phyloP scores from a whole-genome alignment of 495 filamentous ascomycete genomes.

The Podospora conica region DNA sequence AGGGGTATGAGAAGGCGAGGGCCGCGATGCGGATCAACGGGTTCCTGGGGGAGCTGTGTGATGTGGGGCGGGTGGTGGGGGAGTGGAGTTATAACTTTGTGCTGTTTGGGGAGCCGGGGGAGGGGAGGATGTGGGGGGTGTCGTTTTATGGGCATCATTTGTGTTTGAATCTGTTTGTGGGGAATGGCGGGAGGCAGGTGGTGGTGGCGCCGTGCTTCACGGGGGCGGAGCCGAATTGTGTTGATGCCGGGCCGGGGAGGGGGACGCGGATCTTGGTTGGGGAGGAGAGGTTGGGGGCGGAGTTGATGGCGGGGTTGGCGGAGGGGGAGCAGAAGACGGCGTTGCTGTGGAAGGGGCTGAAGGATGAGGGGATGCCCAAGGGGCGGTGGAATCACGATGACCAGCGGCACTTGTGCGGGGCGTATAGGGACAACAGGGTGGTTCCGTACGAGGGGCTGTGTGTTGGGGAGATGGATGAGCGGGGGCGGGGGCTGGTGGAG shows the following conservation, averaged over 20 bases:
- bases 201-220: constrained; percentile 66
- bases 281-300: constrained; percentile 57
- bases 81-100: constrained; percentile 69
- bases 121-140: constrained; percentile 58
- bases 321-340: constrained; percentile 44
- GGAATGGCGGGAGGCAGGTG: constrained; percentile 45
- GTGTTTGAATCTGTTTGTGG: constrained; percentile 61
- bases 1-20: constrained; percentile 65
- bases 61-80: constrained; percentile 58
- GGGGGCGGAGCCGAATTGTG: constrained; percentile 68
- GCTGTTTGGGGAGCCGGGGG: constrained; percentile 53
- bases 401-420: constrained; percentile 67
- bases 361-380: constrained; percentile 55
- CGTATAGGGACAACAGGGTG: constrained; percentile 67
- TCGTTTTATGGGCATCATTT: constrained; percentile 74
- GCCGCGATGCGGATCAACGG: constrained; percentile 70
- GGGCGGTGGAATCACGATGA: constrained; percentile 71
- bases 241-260: constrained; percentile 55
- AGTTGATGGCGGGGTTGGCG: constrained; percentile 60
- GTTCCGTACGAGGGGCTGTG: constrained; percentile 66
- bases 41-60: constrained; percentile 65
- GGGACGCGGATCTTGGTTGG: constrained; percentile 58
- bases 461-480: constrained; percentile 38
- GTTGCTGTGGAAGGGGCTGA: constrained; percentile 49
- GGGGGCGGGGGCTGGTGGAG: constrained; percentile 49